Evolutionary conservation across 2,329 filamentous ascomycete genomes (phyloP).

Genomic region (Exophiala calicioides): DNA sequence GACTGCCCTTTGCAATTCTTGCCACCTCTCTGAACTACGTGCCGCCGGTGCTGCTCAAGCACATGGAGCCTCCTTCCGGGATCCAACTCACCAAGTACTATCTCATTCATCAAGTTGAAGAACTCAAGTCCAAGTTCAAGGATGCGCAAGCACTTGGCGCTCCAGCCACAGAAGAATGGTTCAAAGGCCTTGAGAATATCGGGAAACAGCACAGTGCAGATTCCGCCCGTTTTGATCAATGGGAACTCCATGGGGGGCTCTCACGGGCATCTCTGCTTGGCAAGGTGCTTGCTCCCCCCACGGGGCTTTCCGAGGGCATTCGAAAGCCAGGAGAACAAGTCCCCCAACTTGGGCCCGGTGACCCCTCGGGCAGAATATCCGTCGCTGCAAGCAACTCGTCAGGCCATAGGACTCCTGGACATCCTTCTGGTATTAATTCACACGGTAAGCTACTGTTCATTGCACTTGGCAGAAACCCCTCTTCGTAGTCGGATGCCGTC

Average conservation of each 20-base stretch:
- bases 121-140: slow-evolving; percentile 63
- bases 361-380: background rate
- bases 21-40: slow-evolving; percentile 64
- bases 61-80: slow-evolving; percentile 47
- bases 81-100: slow-evolving; percentile 66
- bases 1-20: slow-evolving; percentile 68
- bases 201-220: slow-evolving; percentile 64
- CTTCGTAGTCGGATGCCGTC: background rate
- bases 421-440: too few relatives aligned
- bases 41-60: slow-evolving; percentile 57
- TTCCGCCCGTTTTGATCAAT: slow-evolving; percentile 72
- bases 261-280: slow-evolving; percentile 8
- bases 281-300: background rate
- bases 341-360: background rate
- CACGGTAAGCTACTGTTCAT: slow-evolving; percentile 2
- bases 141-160: slow-evolving; percentile 66
- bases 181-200: slow-evolving; percentile 68
- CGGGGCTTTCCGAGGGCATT: background rate
- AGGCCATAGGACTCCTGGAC: background rate
- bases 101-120: slow-evolving; percentile 62
- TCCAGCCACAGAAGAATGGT: slow-evolving; percentile 73
- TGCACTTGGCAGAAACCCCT: background rate
- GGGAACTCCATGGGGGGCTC: slow-evolving; percentile 54
- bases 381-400: background rate
- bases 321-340: background rate